These are phyloP conservation scores for Solanum rostratum DNA, from an alignment of 257 asterid species.

Conservation along the genomic window DNA sequence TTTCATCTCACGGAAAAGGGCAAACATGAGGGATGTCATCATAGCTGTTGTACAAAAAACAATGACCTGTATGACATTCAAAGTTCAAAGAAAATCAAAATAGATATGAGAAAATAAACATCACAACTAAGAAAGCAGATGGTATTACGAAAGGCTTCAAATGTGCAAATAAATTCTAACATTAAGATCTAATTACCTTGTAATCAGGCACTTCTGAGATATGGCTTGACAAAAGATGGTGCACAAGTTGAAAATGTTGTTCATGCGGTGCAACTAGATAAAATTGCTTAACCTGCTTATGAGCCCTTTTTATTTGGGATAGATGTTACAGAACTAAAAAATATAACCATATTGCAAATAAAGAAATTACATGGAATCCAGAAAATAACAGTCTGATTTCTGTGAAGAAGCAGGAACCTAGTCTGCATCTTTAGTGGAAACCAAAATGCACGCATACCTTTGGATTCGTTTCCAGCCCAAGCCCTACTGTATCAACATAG, in stretches of 20 bases:
- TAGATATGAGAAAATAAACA: neutral
- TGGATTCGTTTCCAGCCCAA: conserved; percentile 52
- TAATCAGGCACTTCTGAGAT: conserved; percentile 57
- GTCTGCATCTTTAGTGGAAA: neutral
- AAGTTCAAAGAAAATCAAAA: neutral
- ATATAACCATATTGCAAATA: neutral
- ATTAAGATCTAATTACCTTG: conserved; percentile 35
- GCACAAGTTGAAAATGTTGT: conserved; percentile 55
- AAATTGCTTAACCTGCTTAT: conserved; percentile 68
- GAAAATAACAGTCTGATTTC: neutral
- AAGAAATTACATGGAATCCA: neutral
- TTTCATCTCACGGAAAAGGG: conserved; percentile 70
- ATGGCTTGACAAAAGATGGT: conserved; percentile 62
- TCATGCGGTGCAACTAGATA: conserved; percentile 68
- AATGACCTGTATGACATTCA: conserved; percentile 44
- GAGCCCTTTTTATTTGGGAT: conserved; percentile 5
- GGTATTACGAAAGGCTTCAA: neutral
- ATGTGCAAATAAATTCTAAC: neutral
- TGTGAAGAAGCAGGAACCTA: neutral
- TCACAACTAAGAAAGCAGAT: neutral
- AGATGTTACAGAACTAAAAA: neutral
- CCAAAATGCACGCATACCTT: conserved; percentile 30
- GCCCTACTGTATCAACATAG: conserved; percentile 72
- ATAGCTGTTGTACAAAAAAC: conserved; percentile 78
- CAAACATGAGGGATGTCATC: conserved; percentile 75